Evolutionary conservation across 73 alveolate genomes (phyloP).

Genomic region (Uronychia binucleata): DNA sequence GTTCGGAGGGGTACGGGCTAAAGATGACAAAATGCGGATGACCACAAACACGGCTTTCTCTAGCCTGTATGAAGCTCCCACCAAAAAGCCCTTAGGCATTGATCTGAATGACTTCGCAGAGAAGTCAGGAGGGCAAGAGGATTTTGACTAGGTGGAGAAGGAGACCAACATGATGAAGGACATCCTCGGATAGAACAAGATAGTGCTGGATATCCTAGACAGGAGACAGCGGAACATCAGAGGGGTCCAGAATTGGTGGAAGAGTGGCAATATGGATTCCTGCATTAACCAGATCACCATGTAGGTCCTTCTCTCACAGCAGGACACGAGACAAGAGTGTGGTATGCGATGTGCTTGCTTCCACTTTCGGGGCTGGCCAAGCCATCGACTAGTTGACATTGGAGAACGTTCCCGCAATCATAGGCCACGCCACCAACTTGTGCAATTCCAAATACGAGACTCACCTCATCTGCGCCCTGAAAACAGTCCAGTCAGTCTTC

Average conservation of each 20-base stretch:
- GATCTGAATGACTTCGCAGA: slow-evolving; percentile 7
- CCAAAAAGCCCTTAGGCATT: slow-evolving; percentile 17
- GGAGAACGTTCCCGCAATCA: slow-evolving; percentile 23
- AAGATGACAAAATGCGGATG: background rate
- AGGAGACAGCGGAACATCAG: background rate
- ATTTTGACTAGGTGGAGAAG: background rate
- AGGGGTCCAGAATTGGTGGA: slow-evolving; percentile 17
- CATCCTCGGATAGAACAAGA: slow-evolving; percentile 2
- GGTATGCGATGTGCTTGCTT: slow-evolving; percentile 15
- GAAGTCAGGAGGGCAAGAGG: background rate
- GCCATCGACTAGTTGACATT: background rate
- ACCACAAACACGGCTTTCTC: background rate
- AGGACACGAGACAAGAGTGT: slow-evolving; percentile 18
- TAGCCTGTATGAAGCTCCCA: slow-evolving; percentile 15
- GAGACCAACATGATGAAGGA: slow-evolving; percentile 10
- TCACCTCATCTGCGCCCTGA: slow-evolving; percentile 6
- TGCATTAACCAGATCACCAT: slow-evolving; percentile 7
- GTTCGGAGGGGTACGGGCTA: background rate
- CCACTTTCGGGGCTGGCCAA: slow-evolving; percentile 5
- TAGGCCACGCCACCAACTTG: slow-evolving; percentile 4
- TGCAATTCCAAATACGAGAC: slow-evolving; percentile 19
- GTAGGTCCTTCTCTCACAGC: background rate
- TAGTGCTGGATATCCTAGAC: slow-evolving; percentile 10
- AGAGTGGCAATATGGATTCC: slow-evolving; percentile 26
- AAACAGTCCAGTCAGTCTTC: slow-evolving; percentile 6